Percentiles rank a stretch among this genome's conserved stretches.
phyloP scores from a whole-genome alignment of 352 stramenopile genomes.

The Globisporangium spinosum region DNA sequence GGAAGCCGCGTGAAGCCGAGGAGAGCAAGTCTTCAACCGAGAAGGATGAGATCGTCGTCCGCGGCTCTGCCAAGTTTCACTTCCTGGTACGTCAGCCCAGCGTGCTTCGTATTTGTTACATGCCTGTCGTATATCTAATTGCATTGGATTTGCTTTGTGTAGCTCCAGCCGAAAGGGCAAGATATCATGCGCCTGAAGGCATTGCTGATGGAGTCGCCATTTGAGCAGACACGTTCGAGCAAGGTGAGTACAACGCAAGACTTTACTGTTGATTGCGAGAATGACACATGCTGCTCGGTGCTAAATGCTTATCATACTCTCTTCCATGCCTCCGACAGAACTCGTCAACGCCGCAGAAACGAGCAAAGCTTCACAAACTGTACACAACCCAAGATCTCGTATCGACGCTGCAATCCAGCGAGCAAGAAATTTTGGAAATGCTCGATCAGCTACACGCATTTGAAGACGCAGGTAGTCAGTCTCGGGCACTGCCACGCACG shows the following conservation, averaged over 20 bases:
- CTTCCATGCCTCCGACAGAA: not conserved
- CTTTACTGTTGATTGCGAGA: not conserved
- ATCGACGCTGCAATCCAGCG: constrained; percentile 52
- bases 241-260: constrained; percentile 2
- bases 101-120: not conserved
- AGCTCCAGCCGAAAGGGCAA: constrained; percentile 63
- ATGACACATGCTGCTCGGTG: not conserved
- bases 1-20: constrained; percentile 30
- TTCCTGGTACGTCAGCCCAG: constrained; percentile 41
- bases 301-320: not conserved
- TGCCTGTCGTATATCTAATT: not conserved
- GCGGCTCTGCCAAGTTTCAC: constrained; percentile 57
- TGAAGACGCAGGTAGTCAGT: constrained; percentile 46
- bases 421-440: constrained; percentile 59
- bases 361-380: constrained; percentile 45
- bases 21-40: constrained; percentile 2
- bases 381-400: constrained; percentile 69
- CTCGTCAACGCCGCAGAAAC: constrained; percentile 27
- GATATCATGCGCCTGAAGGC: constrained; percentile 53
- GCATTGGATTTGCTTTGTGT: constrained; percentile 5
- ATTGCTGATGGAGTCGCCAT: constrained; percentile 64
- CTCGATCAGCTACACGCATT: constrained; percentile 63
- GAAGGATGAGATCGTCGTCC: constrained; percentile 36
- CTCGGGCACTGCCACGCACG: not conserved
- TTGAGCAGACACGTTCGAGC: constrained; percentile 31